A percentile compares a stretch with the other conserved stretches of the same genome.
These are phyloP conservation scores for Davidsoniella australis DNA, from an alignment of 2,329 filamentous ascomycete species.

Conservation along the genomic window DNA sequence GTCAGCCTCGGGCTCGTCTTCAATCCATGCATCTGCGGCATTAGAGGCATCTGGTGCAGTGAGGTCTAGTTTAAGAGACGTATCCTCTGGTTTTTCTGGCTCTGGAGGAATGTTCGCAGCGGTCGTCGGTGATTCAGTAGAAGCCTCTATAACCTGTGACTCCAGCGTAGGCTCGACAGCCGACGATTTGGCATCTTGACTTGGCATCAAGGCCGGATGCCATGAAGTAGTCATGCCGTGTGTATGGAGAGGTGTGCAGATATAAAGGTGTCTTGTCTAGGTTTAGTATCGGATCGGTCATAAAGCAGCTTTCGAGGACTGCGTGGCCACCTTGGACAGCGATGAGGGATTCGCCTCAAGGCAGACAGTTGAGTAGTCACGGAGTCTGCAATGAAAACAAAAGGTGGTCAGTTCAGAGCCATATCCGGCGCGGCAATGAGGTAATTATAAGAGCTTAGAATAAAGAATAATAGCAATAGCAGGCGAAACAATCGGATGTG, in stretches of 20 bases:
- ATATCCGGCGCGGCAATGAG: too few species aligned
- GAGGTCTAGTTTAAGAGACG: background rate
- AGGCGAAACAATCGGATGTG: too few species aligned
- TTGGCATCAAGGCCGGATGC: slow-evolving; percentile 26
- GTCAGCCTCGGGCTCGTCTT: slow-evolving; percentile 7
- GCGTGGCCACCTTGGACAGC: too few species aligned
- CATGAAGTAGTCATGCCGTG: slow-evolving; percentile 25
- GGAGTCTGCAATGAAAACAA: too few species aligned
- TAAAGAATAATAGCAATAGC: too few species aligned
- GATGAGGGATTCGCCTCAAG: too few species aligned
- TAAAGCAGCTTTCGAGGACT: too few species aligned
- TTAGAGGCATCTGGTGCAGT: slow-evolving; percentile 3
- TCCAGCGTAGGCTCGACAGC: background rate
- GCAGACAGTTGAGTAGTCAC: too few species aligned
- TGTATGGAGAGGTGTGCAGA: slow-evolving; percentile 1
- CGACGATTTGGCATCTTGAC: background rate
- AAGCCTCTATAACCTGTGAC: background rate
- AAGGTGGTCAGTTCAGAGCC: too few species aligned
- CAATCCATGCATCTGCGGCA: slow-evolving; percentile 11
- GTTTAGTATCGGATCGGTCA: too few species aligned
- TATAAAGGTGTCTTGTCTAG: background rate
- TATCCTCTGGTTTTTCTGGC: too few species aligned
- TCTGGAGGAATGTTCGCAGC: background rate
- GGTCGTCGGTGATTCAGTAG: background rate
- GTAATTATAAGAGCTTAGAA: too few species aligned